phyloP scores from a whole-genome alignment of 208 protist genomes.

The Leishmania aethiopica region DNA sequence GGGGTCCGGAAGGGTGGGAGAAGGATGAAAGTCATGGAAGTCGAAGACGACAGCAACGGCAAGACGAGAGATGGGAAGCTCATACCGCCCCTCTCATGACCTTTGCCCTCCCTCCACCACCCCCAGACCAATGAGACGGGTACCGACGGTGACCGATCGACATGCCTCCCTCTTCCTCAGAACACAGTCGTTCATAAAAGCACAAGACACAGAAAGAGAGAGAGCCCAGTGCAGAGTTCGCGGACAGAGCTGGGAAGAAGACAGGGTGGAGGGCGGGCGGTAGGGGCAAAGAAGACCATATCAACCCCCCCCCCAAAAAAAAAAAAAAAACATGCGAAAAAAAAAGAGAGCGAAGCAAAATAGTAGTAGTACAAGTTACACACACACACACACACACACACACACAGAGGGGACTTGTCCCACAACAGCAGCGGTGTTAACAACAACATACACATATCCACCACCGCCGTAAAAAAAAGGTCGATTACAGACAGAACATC shows the following conservation, averaged over 20 bases:
- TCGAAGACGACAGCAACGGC: background rate
- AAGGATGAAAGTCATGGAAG: background rate
- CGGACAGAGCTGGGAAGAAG: background rate
- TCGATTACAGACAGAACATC: background rate
- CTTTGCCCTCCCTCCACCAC: background rate
- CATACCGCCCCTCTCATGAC: background rate
- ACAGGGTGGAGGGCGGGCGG: background rate
- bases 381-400: background rate
- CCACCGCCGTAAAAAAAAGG: background rate
- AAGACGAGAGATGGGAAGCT: background rate
- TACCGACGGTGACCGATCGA: background rate
- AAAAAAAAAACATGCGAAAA: background rate
- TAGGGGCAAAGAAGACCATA: background rate
- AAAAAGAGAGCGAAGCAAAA: conserved; percentile 6
- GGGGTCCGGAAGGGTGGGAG: background rate
- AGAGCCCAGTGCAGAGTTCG: background rate
- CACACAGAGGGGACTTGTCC: background rate
- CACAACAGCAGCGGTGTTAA: background rate
- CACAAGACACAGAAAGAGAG: background rate
- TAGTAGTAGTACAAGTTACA: background rate
- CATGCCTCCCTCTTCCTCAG: background rate
- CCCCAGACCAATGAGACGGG: background rate
- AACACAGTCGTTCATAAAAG: background rate
- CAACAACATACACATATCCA: background rate
- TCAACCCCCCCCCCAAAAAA: too few relatives aligned